Evolutionary conservation across 495 filamentous ascomycete genomes (phyloP), one percentile per base, ranked within the genome.

Genomic region (Penicillium pancosmium): DNA sequence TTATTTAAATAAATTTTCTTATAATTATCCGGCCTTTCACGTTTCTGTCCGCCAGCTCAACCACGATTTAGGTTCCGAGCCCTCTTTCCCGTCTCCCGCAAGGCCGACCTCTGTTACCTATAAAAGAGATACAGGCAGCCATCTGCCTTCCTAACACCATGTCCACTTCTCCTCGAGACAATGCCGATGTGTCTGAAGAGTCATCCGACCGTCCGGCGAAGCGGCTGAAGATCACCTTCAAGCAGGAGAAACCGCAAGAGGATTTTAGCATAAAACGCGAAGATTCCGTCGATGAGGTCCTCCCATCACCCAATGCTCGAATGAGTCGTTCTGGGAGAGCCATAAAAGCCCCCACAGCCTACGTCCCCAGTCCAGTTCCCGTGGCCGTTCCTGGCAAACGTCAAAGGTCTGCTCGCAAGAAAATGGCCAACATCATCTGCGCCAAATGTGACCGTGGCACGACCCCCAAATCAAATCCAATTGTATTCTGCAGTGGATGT

Each of bases 401-500:
- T 9, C 80, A 79, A 60, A 75, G 72, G 19, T 61, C 70, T 12
- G 71, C 73, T 35, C 73, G 79, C 50, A 79, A 77, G 57, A 83
- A 76, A 55, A 75, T 69, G 57, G 63, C 63, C 23, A 76, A 68
- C 41, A 70, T 80, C 56, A 68, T 88, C 13, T 98, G 94, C 73
- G 88, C 86, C 56, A 80, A 86, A 63, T 98, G 94, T 73, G 82
- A 87, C 50, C 80, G 94, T 41, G 86, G 90, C 9, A 84, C 91
- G 51, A 90, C 86, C 55, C 89, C 92, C 0, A 69, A 79, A 16
- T 85, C 69, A 57, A 98, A 98, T 71, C 82, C 86, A 76, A 97
- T 98, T 55, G 94, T 98, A 8, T 94, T 96, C 69, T 98, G 94
- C 74, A 92, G 97, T 71, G 88, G 86, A 12, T 98, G 94, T 77